A percentile compares a stretch with the other conserved stretches of the same genome.
Conservation (phyloP, 1,284 basidiomycete species). For the Cryptococcus jaspeensis region DNA sequence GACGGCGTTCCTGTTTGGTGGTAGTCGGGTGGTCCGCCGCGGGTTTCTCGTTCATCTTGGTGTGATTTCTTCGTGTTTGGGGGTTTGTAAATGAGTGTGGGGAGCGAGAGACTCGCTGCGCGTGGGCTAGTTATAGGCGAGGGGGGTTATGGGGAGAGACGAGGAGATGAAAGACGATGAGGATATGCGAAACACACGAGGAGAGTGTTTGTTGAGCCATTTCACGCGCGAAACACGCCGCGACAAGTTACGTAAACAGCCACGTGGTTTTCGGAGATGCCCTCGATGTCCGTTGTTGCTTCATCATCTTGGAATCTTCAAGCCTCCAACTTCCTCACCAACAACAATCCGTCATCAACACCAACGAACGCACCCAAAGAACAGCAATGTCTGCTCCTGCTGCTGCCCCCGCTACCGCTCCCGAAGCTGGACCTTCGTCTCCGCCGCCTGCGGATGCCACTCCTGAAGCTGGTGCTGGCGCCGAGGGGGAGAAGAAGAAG, state of each 20-base stretch:
- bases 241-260: too few species aligned
- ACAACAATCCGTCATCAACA: too few species aligned
- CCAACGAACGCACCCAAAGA: too few species aligned
- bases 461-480: not conserved
- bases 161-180: too few species aligned
- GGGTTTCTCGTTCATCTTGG: not conserved
- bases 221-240: too few species aligned
- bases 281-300: too few species aligned
- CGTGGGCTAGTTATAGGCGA: not conserved
- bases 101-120: not conserved
- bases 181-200: too few species aligned
- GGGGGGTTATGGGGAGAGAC: too few species aligned
- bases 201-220: too few species aligned
- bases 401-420: not conserved
- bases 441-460: not conserved
- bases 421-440: not conserved
- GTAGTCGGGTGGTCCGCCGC: conserved; percentile 1
- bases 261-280: too few species aligned
- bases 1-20: conserved; percentile 30
- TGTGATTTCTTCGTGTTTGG: conserved; percentile 10
- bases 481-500: conserved; percentile 52
- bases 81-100: not conserved
- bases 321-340: too few species aligned
- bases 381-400: not conserved
- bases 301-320: too few species aligned